phyloP scores from a whole-genome alignment of 768 basidiomycete species.

The Lentinula aciculospora region DNA sequence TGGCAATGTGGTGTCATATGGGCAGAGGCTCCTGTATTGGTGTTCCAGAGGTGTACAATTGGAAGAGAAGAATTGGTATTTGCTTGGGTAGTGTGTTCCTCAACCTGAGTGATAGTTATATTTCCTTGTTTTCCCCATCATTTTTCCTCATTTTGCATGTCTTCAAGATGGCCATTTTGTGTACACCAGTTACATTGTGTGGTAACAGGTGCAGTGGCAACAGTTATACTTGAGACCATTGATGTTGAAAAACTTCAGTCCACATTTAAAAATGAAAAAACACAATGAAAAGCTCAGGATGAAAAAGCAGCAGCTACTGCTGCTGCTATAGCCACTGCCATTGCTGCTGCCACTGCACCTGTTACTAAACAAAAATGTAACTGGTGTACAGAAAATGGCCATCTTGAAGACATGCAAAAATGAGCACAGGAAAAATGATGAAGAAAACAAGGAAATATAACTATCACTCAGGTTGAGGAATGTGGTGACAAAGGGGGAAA shows the following conservation, averaged over 20 bases:
- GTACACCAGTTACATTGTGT: background rate
- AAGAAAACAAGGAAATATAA: background rate
- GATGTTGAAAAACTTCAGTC: background rate
- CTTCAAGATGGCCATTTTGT: too few species aligned
- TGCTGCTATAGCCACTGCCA: background rate
- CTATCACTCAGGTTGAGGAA: background rate
- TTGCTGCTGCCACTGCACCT: background rate
- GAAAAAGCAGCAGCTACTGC: background rate
- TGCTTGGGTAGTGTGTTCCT: constrained; percentile 13
- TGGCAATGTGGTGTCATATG: constrained; percentile 27
- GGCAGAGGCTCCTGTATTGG: constrained; percentile 26
- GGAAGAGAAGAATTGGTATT: constrained; percentile 8
- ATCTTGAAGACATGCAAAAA: too few species aligned
- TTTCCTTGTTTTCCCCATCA: background rate
- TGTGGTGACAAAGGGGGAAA: too few species aligned
- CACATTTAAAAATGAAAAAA: background rate
- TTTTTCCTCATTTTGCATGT: background rate
- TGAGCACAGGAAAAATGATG: background rate
- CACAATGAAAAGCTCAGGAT: background rate
- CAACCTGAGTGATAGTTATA: background rate
- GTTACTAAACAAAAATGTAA: too few species aligned
- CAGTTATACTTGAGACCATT: background rate
- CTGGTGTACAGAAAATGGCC: too few species aligned
- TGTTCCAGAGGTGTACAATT: constrained; percentile 17
- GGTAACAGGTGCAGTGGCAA: background rate